A percentile compares a stretch with the other conserved stretches of the same genome.
Conservation (phyloP, 2,329 filamentous ascomycete genomes). For the Corynespora cassiicola region DNA sequence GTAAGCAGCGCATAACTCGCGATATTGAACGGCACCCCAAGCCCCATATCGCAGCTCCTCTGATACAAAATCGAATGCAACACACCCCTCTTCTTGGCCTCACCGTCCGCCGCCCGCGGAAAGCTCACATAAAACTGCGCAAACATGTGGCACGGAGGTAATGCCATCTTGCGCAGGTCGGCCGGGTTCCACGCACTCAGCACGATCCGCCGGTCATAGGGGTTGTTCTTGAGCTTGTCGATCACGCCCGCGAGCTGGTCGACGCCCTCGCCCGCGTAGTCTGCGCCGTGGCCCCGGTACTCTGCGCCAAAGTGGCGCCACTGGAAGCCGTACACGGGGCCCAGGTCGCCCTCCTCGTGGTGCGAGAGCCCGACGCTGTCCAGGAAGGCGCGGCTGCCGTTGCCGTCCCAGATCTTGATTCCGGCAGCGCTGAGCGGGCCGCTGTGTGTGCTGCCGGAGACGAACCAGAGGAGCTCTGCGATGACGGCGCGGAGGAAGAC, state of each 20-base stretch:
- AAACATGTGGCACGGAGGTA: conserved; percentile 97
- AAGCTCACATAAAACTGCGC: conserved; percentile 93
- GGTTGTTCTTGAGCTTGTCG: conserved; percentile 79
- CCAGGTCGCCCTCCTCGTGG: conserved; percentile 86
- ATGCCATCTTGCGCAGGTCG: conserved; percentile 84
- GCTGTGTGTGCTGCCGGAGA: conserved; percentile 83
- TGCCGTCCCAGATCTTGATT: conserved; percentile 98
- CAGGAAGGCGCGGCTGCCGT: conserved; percentile 88
- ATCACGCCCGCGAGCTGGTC: conserved; percentile 94
- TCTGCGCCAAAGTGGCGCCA: conserved; percentile 98
- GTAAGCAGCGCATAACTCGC: conserved; percentile 92
- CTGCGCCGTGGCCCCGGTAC: conserved; percentile 70
- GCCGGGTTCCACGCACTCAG: conserved; percentile 93
- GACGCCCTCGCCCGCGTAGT: conserved; percentile 88
- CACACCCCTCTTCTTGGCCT: conserved; percentile 63
- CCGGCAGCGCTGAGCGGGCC: conserved; percentile 76
- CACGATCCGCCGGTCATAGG: conserved; percentile 89
- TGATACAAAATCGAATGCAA: conserved; percentile 93
- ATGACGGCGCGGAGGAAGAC: conserved; percentile 92
- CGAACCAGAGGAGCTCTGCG: conserved; percentile 94
- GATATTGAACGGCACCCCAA: conserved; percentile 98
- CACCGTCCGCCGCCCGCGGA: conserved; percentile 51
- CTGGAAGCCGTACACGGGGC: conserved; percentile 97
- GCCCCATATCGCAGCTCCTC: conserved; percentile 93
- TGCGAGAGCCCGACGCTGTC: conserved; percentile 83